phyloP scores from a whole-genome alignment of 208 protist genomes.

The Wallacemonas sp. region DNA sequence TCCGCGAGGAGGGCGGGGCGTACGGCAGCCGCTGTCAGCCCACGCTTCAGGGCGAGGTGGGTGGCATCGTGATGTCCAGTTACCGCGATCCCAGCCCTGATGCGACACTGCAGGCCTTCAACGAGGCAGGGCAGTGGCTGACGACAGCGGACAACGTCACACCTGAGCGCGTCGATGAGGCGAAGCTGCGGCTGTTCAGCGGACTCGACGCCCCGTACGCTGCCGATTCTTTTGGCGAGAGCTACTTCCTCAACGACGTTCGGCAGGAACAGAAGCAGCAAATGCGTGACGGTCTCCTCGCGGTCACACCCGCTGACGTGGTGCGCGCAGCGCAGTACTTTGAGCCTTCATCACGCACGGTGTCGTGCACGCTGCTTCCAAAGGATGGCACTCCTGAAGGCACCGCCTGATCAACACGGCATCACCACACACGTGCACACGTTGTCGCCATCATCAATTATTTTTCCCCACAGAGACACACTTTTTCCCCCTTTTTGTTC shows the following conservation, averaged over 20 bases:
- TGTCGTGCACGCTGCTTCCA: constrained; percentile 10
- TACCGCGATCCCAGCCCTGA: constrained; percentile 88
- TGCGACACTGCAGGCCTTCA: constrained; percentile 63
- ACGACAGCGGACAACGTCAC: constrained; percentile 59
- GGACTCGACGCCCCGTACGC: constrained; percentile 87
- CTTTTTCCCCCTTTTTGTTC: too few species aligned
- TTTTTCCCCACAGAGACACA: too few species aligned
- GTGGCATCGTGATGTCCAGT: constrained; percentile 83
- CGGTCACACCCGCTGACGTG: constrained; percentile 65
- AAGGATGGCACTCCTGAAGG: not conserved
- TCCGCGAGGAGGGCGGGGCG: constrained; percentile 91
- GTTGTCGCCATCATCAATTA: too few species aligned
- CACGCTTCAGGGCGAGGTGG: constrained; percentile 73
- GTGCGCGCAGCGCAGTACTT: constrained; percentile 63
- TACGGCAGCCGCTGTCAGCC: constrained; percentile 75
- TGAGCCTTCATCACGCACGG: not conserved
- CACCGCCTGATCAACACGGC: not conserved
- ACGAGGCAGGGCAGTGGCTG: constrained; percentile 71
- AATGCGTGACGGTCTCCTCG: constrained; percentile 76
- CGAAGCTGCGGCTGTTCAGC: constrained; percentile 87
- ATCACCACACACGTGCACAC: too few species aligned
- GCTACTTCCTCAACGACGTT: constrained; percentile 79
- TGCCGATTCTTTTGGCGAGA: constrained; percentile 79
- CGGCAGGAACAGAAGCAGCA: constrained; percentile 64
- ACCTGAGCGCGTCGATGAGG: constrained; percentile 67